Evolutionary conservation across 139 green algal species (phyloP).

Genomic region (Picochlorum sp.): DNA sequence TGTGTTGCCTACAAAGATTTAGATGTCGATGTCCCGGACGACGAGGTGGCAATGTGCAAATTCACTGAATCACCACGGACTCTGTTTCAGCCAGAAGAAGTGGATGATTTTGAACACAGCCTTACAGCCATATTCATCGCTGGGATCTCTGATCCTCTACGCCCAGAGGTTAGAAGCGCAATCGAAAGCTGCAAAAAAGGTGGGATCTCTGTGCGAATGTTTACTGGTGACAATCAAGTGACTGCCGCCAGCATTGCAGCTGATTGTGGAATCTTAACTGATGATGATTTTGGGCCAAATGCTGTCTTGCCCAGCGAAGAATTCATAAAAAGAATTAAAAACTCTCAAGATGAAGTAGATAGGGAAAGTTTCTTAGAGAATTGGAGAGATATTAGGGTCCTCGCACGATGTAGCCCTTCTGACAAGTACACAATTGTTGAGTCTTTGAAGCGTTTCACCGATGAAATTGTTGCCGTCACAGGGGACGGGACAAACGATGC

Average conservation of each 20-base stretch:
- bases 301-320: constrained; percentile 52
- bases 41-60: constrained; percentile 1
- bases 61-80: neutral
- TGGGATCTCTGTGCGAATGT: constrained; percentile 91
- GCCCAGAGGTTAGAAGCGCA: constrained; percentile 59
- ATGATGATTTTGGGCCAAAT: neutral
- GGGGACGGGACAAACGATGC: constrained; percentile 89
- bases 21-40: constrained; percentile 11
- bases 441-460: constrained; percentile 12
- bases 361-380: constrained; percentile 45
- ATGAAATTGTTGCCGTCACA: constrained; percentile 45
- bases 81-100: neutral
- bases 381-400: constrained; percentile 68
- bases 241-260: constrained; percentile 80
- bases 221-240: constrained; percentile 86
- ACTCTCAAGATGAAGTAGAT: constrained; percentile 49
- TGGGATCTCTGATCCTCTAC: constrained; percentile 72
- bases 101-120: constrained; percentile 27
- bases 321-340: constrained; percentile 48
- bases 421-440: constrained; percentile 89
- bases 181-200: constrained; percentile 71
- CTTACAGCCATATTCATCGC: constrained; percentile 48
- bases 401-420: constrained; percentile 78
- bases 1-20: constrained; percentile 66
- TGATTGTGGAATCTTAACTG: constrained; percentile 72